Evolutionary conservation across 2,329 filamentous ascomycete genomes (phyloP).

Genomic region (Salinomyces thailandicus): DNA sequence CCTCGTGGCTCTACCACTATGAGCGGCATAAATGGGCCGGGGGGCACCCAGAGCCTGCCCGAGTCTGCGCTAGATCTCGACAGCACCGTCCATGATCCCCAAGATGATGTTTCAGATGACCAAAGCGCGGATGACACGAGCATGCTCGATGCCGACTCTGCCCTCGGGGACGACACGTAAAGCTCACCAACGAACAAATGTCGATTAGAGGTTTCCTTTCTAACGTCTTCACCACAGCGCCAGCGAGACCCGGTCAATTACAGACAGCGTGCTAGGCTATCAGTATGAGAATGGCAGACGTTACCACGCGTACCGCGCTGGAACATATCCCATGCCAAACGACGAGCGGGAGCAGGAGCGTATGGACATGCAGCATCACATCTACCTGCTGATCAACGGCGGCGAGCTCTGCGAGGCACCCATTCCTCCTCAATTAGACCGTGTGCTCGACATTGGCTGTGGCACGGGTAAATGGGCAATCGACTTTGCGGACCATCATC

Average conservation of each 20-base stretch:
- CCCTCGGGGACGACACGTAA: neutral
- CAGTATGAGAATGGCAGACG: slow-evolving; percentile 9
- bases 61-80: too few relatives aligned
- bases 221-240: neutral
- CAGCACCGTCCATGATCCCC: neutral
- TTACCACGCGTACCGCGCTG: slow-evolving; percentile 8
- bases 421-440: slow-evolving; percentile 26
- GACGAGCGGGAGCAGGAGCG: slow-evolving; percentile 14
- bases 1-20: too few relatives aligned
- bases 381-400: slow-evolving; percentile 8
- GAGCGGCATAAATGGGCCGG: too few relatives aligned
- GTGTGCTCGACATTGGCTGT: slow-evolving; percentile 38
- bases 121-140: neutral
- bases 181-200: neutral
- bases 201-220: too few relatives aligned
- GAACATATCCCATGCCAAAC: slow-evolving; percentile 13
- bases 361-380: slow-evolving; percentile 12
- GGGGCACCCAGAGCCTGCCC: too few relatives aligned
- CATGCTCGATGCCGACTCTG: neutral
- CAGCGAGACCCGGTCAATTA: slow-evolving; percentile 1
- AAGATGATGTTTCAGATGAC: neutral
- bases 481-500: slow-evolving; percentile 24
- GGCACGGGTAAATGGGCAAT: slow-evolving; percentile 25
- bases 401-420: slow-evolving; percentile 14
- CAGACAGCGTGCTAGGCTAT: slow-evolving; percentile 6